Evolutionary conservation across 768 basidiomycete species (phyloP), one percentile per base, ranked within the genome.

Genomic region (Mycena vulgaris): DNA sequence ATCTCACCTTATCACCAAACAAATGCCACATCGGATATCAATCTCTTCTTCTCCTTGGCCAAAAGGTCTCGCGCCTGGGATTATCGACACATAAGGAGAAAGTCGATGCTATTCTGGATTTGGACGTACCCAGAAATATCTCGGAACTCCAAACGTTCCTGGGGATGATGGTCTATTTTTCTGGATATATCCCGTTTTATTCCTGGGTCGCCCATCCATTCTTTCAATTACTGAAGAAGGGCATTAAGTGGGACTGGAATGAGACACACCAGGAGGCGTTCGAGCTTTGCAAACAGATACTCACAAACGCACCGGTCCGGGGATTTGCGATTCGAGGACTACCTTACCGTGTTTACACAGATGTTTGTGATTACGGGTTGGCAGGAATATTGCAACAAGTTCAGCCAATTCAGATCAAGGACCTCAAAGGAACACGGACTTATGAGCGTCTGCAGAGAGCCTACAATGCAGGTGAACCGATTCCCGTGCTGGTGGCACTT

Each of bases 131-230:
- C 0, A 21, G 27, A 1, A 78, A 77, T 28, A 68, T 77, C 0
- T 19, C 62, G 19, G 77, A 80, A 21, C 59, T 83, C 11, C 81
- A 81, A 58, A 75, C 66, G 5, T 83, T 81, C 68, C 66, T 83
- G 0, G 83, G 83, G 1, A 83, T 81, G 80, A 78, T 80, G 35
- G 80, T 83, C 0, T 84, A 84, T 56, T 84, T 84, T 66, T 73
- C 82, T 0, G 37, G 71, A 0, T 85, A 80, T 69, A 79, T 84
- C 16, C 81, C 80, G 3, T 80, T 70, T 53, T 84, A 82, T 66
- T 73, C 83, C 0, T 77, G 73, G 63, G 79, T 83, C 2, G 81
- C 77, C 0, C 51, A 72, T 1, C 84, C 83, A 0, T 70, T 83
- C 5, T 84, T 84, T 51, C 53, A 70, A 14, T 75, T 84, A 3